phyloP scores from a whole-genome alignment of 805 yeast genomes.

The Wickerhamiella cacticola region DNA sequence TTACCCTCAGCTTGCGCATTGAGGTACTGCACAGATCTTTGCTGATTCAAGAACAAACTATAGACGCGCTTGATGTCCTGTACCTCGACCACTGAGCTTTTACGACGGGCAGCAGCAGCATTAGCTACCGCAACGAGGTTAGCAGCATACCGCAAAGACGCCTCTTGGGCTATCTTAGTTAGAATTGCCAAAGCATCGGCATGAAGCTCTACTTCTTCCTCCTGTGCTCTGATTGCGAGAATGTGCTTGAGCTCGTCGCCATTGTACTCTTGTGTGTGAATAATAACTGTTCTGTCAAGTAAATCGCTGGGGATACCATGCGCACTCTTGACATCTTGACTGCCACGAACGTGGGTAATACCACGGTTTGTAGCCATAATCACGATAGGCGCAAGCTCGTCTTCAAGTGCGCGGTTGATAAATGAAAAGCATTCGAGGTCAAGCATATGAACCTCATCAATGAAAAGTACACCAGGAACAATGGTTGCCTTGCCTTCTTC shows the following conservation, averaged over 20 bases:
- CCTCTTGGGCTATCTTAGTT: conserved; percentile 80
- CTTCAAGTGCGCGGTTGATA: conserved; percentile 91
- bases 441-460: conserved; percentile 97
- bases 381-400: conserved; percentile 91
- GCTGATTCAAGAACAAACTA: conserved; percentile 74
- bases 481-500: conserved; percentile 97
- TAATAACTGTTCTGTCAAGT: conserved; percentile 84
- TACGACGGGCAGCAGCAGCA: conserved; percentile 73
- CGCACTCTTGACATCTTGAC: conserved; percentile 55
- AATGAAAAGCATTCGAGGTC: conserved; percentile 95
- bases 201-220: conserved; percentile 79
- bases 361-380: conserved; percentile 98
- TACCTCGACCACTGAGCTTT: conserved; percentile 56
- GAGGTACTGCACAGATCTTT: conserved; percentile 76
- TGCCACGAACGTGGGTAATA: conserved; percentile 83
- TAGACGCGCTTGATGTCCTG: conserved; percentile 81
- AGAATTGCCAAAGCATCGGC: conserved; percentile 76
- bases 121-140: conserved; percentile 84
- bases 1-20: conserved; percentile 28
- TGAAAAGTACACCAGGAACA: conserved; percentile 92
- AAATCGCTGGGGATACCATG: conserved; percentile 96
- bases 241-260: conserved; percentile 80
- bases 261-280: conserved; percentile 68
- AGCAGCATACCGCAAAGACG: conserved; percentile 84
- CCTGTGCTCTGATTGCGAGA: conserved; percentile 77